Conservation (phyloP, 306 rosid species). For the Datisca glomerata region DNA sequence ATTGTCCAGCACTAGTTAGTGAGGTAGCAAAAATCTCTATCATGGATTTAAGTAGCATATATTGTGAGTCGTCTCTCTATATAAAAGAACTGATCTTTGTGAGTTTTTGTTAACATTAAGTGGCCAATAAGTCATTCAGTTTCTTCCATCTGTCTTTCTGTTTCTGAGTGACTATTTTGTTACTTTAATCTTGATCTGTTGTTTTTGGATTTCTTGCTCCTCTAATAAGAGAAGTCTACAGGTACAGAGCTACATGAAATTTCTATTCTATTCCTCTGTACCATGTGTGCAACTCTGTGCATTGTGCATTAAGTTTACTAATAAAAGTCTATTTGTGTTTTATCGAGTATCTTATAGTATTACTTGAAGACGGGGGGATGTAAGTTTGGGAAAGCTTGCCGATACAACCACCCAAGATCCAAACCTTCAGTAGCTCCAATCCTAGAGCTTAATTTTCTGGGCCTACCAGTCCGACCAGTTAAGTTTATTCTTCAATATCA, state of each 20-base stretch:
- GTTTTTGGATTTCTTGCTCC: neutral
- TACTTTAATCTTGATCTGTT: neutral
- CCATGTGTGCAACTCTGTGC: too few relatives aligned
- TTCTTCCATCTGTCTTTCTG: neutral
- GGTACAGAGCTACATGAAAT: too few relatives aligned
- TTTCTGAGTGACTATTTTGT: neutral
- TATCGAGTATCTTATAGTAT: slow-evolving; percentile 48
- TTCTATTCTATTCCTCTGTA: neutral
- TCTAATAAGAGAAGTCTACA: too few relatives aligned
- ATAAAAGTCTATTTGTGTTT: slow-evolving; percentile 8
- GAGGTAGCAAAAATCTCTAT: too few relatives aligned
- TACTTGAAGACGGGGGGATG: slow-evolving; percentile 83
- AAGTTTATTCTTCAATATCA: neutral
- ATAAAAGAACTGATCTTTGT: too few relatives aligned
- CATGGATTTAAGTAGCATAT: too few relatives aligned
- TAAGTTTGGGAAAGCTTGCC: slow-evolving; percentile 70
- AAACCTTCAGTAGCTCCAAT: slow-evolving; percentile 20
- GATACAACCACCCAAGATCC: slow-evolving; percentile 59
- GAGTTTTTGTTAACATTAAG: too few relatives aligned
- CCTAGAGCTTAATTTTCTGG: slow-evolving; percentile 66
- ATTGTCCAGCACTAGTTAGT: too few relatives aligned
- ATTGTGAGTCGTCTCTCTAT: too few relatives aligned
- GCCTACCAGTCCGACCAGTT: slow-evolving; percentile 88
- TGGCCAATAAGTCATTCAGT: too few relatives aligned
- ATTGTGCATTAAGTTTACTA: slow-evolving; percentile 2